phyloP scores from a whole-genome alignment of 441 rosid species.

The Pelargonium cotyledonis region DNA sequence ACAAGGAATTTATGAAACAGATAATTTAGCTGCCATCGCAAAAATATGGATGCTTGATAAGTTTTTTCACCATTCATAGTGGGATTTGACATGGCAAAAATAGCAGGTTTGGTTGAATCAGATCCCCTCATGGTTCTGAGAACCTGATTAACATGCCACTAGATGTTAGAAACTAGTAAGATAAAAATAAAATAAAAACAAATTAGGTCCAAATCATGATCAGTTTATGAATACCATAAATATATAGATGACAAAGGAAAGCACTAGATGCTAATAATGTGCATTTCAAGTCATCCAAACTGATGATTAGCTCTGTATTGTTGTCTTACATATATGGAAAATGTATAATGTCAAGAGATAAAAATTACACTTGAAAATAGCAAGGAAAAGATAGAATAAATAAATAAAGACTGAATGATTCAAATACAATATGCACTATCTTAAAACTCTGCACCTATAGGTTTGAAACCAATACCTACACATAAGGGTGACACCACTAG shows the following conservation, averaged over 20 bases:
- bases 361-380: no score
- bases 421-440: no score
- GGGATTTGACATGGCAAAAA: slow-evolving; percentile 98
- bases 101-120: slow-evolving; percentile 74
- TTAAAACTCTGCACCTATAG: no score
- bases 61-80: slow-evolving; percentile 62
- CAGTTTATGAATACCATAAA: not conserved
- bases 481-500: no score
- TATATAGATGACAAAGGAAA: not conserved
- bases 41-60: slow-evolving; percentile 10
- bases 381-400: no score
- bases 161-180: not conserved
- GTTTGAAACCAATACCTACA: no score
- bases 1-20: slow-evolving; percentile 20
- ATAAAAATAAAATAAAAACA: slow-evolving; percentile 8
- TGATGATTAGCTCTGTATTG: not conserved
- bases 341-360: not conserved
- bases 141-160: slow-evolving; percentile 44
- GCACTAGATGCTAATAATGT: not conserved
- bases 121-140: slow-evolving; percentile 86
- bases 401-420: no score
- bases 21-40: slow-evolving; percentile 13
- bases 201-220: not conserved
- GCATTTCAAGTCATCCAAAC: slow-evolving; percentile 1
- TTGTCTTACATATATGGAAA: not conserved